Conservation (phyloP, 108 stramenopile species). For the Bacterosira constricta region DNA sequence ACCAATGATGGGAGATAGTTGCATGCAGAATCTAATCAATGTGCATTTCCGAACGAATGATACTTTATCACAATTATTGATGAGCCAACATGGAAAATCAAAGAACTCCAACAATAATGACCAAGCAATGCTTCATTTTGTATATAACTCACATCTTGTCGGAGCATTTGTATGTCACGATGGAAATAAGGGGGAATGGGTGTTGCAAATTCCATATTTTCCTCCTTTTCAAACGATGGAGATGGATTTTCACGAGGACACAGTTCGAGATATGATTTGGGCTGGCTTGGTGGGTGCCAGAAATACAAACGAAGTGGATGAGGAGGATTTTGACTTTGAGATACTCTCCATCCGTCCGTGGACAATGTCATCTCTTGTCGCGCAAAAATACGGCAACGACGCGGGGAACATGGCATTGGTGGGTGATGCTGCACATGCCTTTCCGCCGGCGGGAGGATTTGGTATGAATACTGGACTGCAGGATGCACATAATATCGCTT, state of each 20-base stretch:
- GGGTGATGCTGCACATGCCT: slow-evolving; percentile 96
- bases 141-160: slow-evolving; percentile 84
- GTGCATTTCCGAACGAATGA: slow-evolving; percentile 74
- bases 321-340: slow-evolving; percentile 37
- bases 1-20: slow-evolving; percentile 53
- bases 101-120: slow-evolving; percentile 41
- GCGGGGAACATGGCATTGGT: slow-evolving; percentile 56
- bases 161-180: slow-evolving; percentile 91
- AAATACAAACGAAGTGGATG: neutral
- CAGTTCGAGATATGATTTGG: slow-evolving; percentile 60
- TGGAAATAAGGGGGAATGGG: slow-evolving; percentile 80
- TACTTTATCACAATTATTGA: slow-evolving; percentile 31
- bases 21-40: slow-evolving; percentile 86
- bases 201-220: slow-evolving; percentile 94
- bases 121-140: slow-evolving; percentile 93
- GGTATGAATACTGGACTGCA: slow-evolving; percentile 98
- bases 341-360: slow-evolving; percentile 85
- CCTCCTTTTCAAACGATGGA: slow-evolving; percentile 87
- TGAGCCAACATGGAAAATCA: slow-evolving; percentile 14
- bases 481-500: slow-evolving; percentile 90
- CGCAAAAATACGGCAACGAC: slow-evolving; percentile 56
- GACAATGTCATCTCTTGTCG: slow-evolving; percentile 89
- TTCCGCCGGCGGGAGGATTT: slow-evolving; percentile 96
- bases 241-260: slow-evolving; percentile 52
- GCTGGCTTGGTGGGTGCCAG: slow-evolving; percentile 51